phyloP scores from a whole-genome alignment of 1,284 basidiomycete species.

The Mrakiaceae sp. region DNA sequence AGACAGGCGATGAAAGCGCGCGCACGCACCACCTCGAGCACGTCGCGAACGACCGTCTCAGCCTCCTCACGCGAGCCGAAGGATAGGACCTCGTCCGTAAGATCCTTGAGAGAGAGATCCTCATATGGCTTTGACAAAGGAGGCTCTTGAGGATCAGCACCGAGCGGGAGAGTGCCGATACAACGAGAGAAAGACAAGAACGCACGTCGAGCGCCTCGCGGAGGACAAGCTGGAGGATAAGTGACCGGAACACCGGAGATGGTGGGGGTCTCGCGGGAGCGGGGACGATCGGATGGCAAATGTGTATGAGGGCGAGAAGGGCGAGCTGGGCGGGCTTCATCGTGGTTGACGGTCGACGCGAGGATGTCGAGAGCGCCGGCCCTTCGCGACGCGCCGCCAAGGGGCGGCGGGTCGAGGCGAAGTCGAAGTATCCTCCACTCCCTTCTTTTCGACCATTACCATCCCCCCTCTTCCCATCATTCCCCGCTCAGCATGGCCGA shows the following conservation, averaged over 20 bases:
- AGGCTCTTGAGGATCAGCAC: background rate
- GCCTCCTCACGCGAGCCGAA: background rate
- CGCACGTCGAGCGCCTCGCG: constrained; percentile 7
- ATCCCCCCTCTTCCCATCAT: background rate
- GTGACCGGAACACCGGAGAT: background rate
- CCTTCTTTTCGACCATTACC: background rate
- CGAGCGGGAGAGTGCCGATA: background rate
- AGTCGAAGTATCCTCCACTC: background rate
- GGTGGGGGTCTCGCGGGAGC: too few species aligned
- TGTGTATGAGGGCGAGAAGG: background rate
- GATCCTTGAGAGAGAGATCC: background rate
- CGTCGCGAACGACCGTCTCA: background rate
- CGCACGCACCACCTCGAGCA: background rate
- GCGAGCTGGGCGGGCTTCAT: constrained; percentile 7
- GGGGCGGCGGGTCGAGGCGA: too few species aligned
- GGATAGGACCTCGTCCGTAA: constrained; percentile 1
- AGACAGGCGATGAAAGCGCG: too few species aligned
- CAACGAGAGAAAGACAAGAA: background rate
- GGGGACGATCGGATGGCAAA: too few species aligned
- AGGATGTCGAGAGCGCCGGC: too few species aligned
- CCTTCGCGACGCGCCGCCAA: too few species aligned
- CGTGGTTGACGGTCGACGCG: background rate
- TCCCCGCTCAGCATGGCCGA: background rate
- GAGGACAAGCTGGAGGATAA: constrained; percentile 7
- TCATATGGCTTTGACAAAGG: background rate